Percentiles rank a stretch among this genome's conserved stretches.
Evolutionary conservation across 768 basidiomycete genomes (phyloP).

Genomic region (Exidia glandulosa): DNA sequence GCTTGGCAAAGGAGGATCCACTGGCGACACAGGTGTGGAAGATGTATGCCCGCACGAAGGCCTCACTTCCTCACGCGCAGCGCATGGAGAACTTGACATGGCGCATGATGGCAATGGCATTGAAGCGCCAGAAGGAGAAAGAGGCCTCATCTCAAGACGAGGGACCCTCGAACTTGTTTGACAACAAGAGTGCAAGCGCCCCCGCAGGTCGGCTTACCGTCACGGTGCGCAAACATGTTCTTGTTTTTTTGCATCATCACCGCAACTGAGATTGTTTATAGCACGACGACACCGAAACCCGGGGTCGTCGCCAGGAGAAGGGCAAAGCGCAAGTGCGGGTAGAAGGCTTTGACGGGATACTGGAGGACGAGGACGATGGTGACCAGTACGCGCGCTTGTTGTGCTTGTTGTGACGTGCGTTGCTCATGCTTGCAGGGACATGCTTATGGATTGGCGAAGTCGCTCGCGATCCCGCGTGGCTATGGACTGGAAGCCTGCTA

Average conservation of each 20-base stretch:
- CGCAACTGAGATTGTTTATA: neutral
- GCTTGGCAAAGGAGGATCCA: conserved; percentile 74
- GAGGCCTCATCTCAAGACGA: conserved; percentile 39
- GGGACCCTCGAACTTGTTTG: neutral
- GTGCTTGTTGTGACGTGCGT: conserved; percentile 12
- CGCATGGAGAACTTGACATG: conserved; percentile 97
- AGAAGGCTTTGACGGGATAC: conserved; percentile 69
- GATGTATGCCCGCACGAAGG: conserved; percentile 86
- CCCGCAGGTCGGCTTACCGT: neutral
- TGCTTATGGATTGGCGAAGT: conserved; percentile 15
- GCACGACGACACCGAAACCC: conserved; percentile 28
- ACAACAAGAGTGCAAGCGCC: neutral
- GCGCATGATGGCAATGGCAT: conserved; percentile 94
- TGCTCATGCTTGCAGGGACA: conserved; percentile 8
- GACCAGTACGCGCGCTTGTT: conserved; percentile 48
- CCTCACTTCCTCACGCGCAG: conserved; percentile 81
- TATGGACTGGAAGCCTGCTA: conserved; percentile 93
- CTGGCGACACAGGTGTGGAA: conserved; percentile 95
- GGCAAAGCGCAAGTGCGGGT: conserved; percentile 69
- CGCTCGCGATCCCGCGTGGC: conserved; percentile 28
- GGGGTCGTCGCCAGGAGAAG: conserved; percentile 71
- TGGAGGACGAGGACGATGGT: conserved; percentile 58
- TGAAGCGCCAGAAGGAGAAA: conserved; percentile 85
- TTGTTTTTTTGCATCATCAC: neutral
- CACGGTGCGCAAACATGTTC: neutral